A percentile compares a stretch with the other conserved stretches of the same genome.
These are phyloP conservation scores for Ceratopteris richardii DNA, from an alignment of 75 land plant species.

Conservation along the genomic window DNA sequence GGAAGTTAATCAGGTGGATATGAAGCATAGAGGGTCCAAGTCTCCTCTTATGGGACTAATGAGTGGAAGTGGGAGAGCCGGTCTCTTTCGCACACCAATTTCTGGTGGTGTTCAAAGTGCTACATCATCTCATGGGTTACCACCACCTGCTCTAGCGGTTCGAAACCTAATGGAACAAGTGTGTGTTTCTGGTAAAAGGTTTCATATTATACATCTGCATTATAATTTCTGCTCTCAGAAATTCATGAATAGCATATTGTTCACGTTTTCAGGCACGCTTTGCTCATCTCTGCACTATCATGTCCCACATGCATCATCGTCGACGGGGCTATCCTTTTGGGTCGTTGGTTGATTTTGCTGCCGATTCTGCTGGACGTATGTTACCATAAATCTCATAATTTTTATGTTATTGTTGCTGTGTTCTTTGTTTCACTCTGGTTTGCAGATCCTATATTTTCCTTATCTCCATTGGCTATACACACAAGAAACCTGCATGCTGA, in stretches of 20 bases:
- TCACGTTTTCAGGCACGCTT: conserved; percentile 63
- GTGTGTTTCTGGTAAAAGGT: too few relatives aligned
- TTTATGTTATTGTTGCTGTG: neutral
- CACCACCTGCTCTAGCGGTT: conserved; percentile 87
- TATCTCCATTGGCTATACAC: conserved; percentile 95
- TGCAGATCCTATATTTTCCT: conserved; percentile 91
- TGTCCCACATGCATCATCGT: conserved; percentile 98
- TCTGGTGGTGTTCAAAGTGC: conserved; percentile 98
- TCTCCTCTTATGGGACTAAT: conserved; percentile 3
- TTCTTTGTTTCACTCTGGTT: neutral
- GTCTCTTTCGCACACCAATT: conserved; percentile 91
- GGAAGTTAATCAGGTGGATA: neutral
- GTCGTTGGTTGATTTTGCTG: conserved; percentile 90
- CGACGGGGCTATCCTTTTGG: conserved; percentile 93
- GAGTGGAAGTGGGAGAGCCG: conserved; percentile 62
- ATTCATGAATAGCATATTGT: neutral
- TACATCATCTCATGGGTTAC: conserved; percentile 90
- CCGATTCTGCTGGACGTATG: conserved; percentile 92
- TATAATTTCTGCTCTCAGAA: neutral
- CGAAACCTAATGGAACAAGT: conserved; percentile 98
- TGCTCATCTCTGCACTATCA: conserved; percentile 92
- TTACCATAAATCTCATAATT: conserved; percentile 1
- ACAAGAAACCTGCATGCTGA: conserved; percentile 87
- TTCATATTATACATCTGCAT: neutral
- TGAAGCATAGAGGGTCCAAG: neutral